These are phyloP conservation scores for Pseudocercospora cruenta DNA, from an alignment of 2,329 filamentous ascomycete species.

Conservation along the genomic window DNA sequence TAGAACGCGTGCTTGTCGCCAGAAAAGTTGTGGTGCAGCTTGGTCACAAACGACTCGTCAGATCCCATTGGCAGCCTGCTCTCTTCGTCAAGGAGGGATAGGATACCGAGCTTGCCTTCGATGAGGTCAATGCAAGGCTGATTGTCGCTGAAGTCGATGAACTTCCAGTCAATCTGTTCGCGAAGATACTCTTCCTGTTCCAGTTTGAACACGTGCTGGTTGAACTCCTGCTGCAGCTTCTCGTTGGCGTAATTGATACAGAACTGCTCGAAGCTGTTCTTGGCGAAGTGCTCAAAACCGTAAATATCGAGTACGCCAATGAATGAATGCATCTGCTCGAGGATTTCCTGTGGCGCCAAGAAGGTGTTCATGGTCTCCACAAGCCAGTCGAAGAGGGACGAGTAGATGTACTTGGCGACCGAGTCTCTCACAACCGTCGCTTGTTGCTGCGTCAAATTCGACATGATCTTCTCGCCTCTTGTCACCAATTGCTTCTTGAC, in stretches of 20 bases:
- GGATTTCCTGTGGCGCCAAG: slow-evolving; percentile 83
- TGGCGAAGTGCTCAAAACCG: slow-evolving; percentile 98
- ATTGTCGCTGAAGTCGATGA: slow-evolving; percentile 99
- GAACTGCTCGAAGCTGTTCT: slow-evolving; percentile 99
- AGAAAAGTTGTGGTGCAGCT: slow-evolving; percentile 91
- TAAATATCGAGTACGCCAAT: slow-evolving; percentile 99
- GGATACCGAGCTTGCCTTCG: slow-evolving; percentile 91
- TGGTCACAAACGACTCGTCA: slow-evolving; percentile 94
- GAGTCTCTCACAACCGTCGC: slow-evolving; percentile 94
- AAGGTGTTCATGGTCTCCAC: slow-evolving; percentile 95
- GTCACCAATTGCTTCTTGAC: slow-evolving; percentile 98
- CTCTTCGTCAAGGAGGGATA: slow-evolving; percentile 93
- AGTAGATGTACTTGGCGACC: slow-evolving; percentile 98
- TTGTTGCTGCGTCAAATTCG: slow-evolving; percentile 90
- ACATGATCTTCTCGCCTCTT: slow-evolving; percentile 95
- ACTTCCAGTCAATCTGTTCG: slow-evolving; percentile 98
- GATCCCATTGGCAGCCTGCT: slow-evolving; percentile 95
- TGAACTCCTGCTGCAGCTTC: slow-evolving; percentile 98
- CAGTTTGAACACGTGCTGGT: slow-evolving; percentile 98
- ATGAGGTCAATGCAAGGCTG: slow-evolving; percentile 99
- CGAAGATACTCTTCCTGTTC: slow-evolving; percentile 97
- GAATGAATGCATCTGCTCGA: slow-evolving; percentile 81
- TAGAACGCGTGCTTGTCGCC: slow-evolving; percentile 93
- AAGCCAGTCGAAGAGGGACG: slow-evolving; percentile 96
- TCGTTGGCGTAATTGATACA: slow-evolving; percentile 99